Conservation (phyloP, 2,329 filamentous ascomycete genomes). For the Stachybotrys chartarum region DNA sequence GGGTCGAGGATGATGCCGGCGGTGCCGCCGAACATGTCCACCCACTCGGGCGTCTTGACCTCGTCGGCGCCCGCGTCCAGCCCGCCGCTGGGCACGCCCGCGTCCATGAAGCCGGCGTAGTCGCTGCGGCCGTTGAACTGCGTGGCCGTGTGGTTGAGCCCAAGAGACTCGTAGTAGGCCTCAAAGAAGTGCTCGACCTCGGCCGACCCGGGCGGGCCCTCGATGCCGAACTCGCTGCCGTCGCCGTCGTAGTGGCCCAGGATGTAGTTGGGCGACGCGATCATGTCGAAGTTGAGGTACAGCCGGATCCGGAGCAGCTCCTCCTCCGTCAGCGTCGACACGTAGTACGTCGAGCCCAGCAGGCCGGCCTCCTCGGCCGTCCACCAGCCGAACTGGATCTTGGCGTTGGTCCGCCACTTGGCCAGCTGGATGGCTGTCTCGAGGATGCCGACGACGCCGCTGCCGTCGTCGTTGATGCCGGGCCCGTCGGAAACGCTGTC, state of each 20-base stretch:
- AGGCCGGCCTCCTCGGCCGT: constrained; percentile 57
- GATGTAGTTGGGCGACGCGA: constrained; percentile 12
- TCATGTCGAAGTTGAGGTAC: constrained; percentile 14
- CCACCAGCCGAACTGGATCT: constrained; percentile 60
- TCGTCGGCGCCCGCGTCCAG: constrained; percentile 54
- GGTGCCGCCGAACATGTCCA: constrained; percentile 43
- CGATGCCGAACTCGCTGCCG: constrained; percentile 41
- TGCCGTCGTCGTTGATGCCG: constrained; percentile 61
- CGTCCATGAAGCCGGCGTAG: constrained; percentile 51
- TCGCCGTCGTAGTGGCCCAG: constrained; percentile 37
- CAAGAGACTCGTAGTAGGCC: constrained; percentile 34
- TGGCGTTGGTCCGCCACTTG: constrained; percentile 48
- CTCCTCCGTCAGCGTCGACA: constrained; percentile 34
- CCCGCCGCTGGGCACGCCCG: constrained; percentile 48
- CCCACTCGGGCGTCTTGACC: constrained; percentile 48
- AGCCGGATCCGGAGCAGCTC: constrained; percentile 47
- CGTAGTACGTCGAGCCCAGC: constrained; percentile 52
- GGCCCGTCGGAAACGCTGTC: constrained; percentile 55
- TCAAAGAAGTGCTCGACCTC: constrained; percentile 43
- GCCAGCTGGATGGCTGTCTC: constrained; percentile 53
- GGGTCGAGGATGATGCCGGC: constrained; percentile 46
- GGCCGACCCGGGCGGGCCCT: constrained; percentile 44
- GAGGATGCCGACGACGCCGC: constrained; percentile 49
- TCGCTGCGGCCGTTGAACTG: constrained; percentile 51
- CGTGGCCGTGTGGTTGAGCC: constrained; percentile 36